phyloP scores from a whole-genome alignment of 2,329 filamentous ascomycete species.

The Fusarium sp. region DNA sequence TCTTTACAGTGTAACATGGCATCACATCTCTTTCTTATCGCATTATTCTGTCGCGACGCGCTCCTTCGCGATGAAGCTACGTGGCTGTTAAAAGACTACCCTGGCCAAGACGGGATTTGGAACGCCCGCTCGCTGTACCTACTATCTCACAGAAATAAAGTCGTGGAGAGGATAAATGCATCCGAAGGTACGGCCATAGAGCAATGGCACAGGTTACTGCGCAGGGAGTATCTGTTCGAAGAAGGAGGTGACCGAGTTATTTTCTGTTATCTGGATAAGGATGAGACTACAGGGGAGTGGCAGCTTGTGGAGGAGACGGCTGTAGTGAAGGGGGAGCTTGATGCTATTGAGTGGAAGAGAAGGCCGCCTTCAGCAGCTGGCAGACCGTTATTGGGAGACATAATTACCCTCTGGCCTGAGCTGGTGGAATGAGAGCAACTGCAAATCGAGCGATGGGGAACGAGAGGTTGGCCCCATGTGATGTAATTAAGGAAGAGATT shows the following conservation, averaged over 20 bases:
- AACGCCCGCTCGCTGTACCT: slow-evolving; percentile 41
- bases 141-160: slow-evolving; percentile 39
- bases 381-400: slow-evolving; percentile 23
- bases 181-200: slow-evolving; percentile 41
- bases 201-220: slow-evolving; percentile 46
- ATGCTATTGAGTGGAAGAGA: slow-evolving; percentile 26
- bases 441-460: not conserved
- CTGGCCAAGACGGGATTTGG: slow-evolving; percentile 47
- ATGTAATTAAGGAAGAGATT: not conserved
- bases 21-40: slow-evolving; percentile 33
- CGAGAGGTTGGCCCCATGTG: not conserved
- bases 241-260: slow-evolving; percentile 46
- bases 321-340: slow-evolving; percentile 12
- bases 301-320: slow-evolving; percentile 29
- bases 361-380: slow-evolving; percentile 25
- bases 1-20: slow-evolving; percentile 45
- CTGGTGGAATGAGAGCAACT: not conserved
- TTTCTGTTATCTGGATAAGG: slow-evolving; percentile 44
- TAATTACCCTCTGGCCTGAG: slow-evolving; percentile 13
- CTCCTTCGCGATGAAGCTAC: slow-evolving; percentile 46
- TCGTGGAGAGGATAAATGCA: slow-evolving; percentile 42
- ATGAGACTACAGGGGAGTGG: slow-evolving; percentile 27
- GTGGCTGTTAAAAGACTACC: slow-evolving; percentile 46
- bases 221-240: slow-evolving; percentile 49
- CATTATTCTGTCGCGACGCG: slow-evolving; percentile 46